Evolutionary conservation across 305 asterid species (phyloP).

Genomic region (Solanum hybrid): DNA sequence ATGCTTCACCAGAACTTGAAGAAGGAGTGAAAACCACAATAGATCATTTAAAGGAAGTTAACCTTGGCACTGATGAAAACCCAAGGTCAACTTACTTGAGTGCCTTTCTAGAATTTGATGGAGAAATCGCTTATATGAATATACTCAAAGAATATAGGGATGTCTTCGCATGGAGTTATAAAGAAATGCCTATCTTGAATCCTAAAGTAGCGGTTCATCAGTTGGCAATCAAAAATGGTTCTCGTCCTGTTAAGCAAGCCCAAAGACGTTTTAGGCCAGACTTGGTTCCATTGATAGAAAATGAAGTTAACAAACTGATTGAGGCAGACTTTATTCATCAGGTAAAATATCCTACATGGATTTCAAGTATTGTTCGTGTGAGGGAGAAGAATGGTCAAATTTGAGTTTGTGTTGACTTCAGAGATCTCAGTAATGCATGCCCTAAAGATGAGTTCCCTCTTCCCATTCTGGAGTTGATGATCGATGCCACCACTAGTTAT

Average conservation of each 20-base stretch:
- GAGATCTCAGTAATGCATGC: not conserved
- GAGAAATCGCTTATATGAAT: not conserved
- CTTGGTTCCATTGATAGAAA: not conserved
- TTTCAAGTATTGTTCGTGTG: not conserved
- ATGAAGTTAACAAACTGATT: not conserved
- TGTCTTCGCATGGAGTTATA: not conserved
- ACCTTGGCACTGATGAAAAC: not conserved
- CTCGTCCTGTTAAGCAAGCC: too few species aligned
- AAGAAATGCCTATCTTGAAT: not conserved
- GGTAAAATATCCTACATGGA: not conserved
- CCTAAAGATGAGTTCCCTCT: not conserved
- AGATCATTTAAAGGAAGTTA: not conserved
- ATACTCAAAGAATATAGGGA: not conserved
- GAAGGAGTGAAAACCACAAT: not conserved
- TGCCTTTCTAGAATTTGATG: not conserved
- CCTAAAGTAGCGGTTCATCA: not conserved
- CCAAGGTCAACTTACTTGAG: not conserved
- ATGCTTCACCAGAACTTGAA: not conserved
- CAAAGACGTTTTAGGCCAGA: not conserved
- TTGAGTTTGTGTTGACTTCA: not conserved
- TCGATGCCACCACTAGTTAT: not conserved
- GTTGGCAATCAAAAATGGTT: not conserved
- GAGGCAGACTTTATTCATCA: not conserved
- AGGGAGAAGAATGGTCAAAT: not conserved
- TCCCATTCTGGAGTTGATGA: not conserved